Evolutionary conservation across 1,284 basidiomycete genomes (phyloP).

Genomic region (Entoloma clypeatum): DNA sequence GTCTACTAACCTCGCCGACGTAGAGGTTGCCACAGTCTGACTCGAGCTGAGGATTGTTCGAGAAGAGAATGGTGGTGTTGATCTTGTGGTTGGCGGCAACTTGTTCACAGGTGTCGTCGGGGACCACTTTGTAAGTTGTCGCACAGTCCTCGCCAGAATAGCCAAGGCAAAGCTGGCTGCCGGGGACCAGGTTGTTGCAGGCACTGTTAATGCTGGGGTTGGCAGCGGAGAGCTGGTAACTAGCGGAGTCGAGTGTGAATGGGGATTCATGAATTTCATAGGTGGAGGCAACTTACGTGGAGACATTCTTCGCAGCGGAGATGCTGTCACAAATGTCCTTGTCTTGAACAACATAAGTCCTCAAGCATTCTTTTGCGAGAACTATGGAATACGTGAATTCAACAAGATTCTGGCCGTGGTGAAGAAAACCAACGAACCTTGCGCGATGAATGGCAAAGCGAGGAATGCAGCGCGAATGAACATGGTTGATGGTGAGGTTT

Average conservation of each 20-base stretch:
- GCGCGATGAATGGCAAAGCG: conserved; percentile 40
- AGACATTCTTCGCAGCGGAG: conserved; percentile 59
- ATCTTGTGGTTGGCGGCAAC: conserved; percentile 36
- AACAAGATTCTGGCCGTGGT: neutral
- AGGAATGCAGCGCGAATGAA: conserved; percentile 43
- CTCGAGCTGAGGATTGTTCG: conserved; percentile 70
- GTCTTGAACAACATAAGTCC: conserved; percentile 53
- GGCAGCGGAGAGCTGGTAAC: conserved; percentile 66
- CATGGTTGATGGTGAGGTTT: conserved; percentile 31
- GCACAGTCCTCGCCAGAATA: conserved; percentile 44
- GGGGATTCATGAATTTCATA: conserved; percentile 5
- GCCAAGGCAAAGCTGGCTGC: conserved; percentile 49
- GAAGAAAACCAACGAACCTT: conserved; percentile 34
- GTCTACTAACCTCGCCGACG: conserved; percentile 53
- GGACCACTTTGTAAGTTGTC: conserved; percentile 45
- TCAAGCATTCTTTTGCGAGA: conserved; percentile 48
- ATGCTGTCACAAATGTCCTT: conserved; percentile 70
- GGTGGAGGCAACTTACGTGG: conserved; percentile 47
- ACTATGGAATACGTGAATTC: conserved; percentile 29
- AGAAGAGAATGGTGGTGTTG: conserved; percentile 48
- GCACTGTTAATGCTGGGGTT: conserved; percentile 49
- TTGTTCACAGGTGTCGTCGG: conserved; percentile 47
- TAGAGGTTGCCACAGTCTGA: conserved; percentile 58
- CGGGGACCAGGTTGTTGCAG: conserved; percentile 57
- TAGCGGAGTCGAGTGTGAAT: conserved; percentile 23